Percentiles rank a stretch among this genome's conserved stretches.
These are phyloP conservation scores for Aspergillus brunneoviolaceus DNA, from an alignment of 2,329 filamentous ascomycete genomes.

Conservation along the genomic window DNA sequence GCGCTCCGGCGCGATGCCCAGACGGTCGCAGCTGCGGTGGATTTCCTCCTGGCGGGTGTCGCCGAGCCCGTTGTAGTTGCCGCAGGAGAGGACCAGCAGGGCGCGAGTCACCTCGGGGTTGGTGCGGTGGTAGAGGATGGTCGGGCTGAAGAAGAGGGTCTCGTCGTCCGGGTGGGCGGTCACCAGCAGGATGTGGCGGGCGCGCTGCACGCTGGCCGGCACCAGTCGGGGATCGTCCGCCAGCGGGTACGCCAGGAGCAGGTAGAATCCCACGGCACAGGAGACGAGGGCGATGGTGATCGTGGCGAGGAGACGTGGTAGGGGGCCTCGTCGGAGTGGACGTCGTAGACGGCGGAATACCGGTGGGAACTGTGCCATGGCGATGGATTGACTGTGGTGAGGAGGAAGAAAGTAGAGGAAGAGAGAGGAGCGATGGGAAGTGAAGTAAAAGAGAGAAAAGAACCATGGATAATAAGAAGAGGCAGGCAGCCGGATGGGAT, in stretches of 20 bases:
- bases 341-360: background rate
- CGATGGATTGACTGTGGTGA: background rate
- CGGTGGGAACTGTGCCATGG: background rate
- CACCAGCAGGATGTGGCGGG: slow-evolving; percentile 40
- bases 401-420: background rate
- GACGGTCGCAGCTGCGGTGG: slow-evolving; percentile 21
- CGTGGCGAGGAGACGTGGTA: background rate
- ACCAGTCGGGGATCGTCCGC: slow-evolving; percentile 39
- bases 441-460: background rate
- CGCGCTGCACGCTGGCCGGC: slow-evolving; percentile 34
- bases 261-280: background rate
- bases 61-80: slow-evolving; percentile 26
- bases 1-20: slow-evolving; percentile 28
- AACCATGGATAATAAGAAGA: background rate
- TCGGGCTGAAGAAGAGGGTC: slow-evolving; percentile 29
- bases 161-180: slow-evolving; percentile 37
- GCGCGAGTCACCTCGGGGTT: slow-evolving; percentile 19
- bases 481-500: too few species aligned
- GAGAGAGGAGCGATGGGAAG: background rate
- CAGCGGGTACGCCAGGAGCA: slow-evolving; percentile 38
- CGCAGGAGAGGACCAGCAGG: slow-evolving; percentile 23
- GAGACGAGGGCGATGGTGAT: background rate
- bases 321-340: background rate
- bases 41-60: slow-evolving; percentile 22
- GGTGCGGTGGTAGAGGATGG: slow-evolving; percentile 20